phyloP scores from a whole-genome alignment of 257 asterid genomes.

The Vinca minor region DNA sequence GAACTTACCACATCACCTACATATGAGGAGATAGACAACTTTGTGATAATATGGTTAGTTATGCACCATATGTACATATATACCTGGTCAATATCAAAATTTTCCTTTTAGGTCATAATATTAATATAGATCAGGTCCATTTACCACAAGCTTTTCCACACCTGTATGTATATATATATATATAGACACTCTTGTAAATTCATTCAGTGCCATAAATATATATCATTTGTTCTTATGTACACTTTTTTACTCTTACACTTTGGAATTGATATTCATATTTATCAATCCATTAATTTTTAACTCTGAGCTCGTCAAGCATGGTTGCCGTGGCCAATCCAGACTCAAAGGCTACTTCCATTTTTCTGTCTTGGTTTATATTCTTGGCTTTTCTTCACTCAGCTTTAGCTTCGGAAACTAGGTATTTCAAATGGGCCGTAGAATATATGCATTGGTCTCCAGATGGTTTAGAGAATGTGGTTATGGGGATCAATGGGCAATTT shows the following conservation, averaged over 20 bases:
- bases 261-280: no score
- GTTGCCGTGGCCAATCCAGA: background rate
- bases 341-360: background rate
- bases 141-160: no score
- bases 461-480: conserved; percentile 45
- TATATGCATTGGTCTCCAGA: conserved; percentile 67
- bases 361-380: background rate
- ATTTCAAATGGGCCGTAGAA: conserved; percentile 56
- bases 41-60: no score
- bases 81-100: no score
- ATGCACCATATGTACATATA: no score
- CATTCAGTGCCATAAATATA: background rate
- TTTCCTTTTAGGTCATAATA: background rate
- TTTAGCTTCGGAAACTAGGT: conserved; percentile 29
- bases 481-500: conserved; percentile 63
- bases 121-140: no score
- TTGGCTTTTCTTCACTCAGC: conserved; percentile 9
- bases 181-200: background rate
- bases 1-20: no score
- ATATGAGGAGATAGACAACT: no score
- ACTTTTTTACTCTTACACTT: background rate
- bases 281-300: background rate
- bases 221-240: background rate
- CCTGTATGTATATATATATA: background rate
- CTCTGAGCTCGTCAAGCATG: conserved; percentile 4